Evolutionary conservation across 2,329 filamentous ascomycete species (phyloP), one percentile per base, ranked within the genome.

Genomic region (Tolypocladium tropicale): DNA sequence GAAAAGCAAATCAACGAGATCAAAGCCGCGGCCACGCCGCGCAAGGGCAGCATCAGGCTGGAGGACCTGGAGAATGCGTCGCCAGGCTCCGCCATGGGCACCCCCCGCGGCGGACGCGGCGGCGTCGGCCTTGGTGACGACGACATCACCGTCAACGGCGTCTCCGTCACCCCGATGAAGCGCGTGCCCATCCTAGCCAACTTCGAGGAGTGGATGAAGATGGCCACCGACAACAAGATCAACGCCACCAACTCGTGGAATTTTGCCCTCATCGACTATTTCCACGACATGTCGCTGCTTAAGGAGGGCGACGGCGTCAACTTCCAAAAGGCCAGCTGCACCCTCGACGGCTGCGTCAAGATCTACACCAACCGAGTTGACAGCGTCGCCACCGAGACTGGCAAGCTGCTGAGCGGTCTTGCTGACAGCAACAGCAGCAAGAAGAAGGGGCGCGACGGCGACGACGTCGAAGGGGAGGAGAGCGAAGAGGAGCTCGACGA

Each of bases 201-300:
- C 73, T 99, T 97, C 65, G 94, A 99, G 71, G 94, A 99, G 70
- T 97, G 93, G 94, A 97, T 99, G 91, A 99, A 97, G 79, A 95
- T 99, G 91, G 94, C 94, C 2, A 97, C 94, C 18, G 94, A 99
- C 76, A 99, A 99, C 76, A 94, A 94, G 74, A 99, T 99, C 78
- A 99, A 97, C 70, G 93, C 94, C 52, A 85, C 88, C 58, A 99
- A 99, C 72, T 96, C 92, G 33, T 99, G 94, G 94, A 97, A 97
- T 72, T 97, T 99, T 74, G 94, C 94, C n/a, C 82, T 99, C 21
- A 99, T 99, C 68, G 94, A 99, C 72, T 99, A 99, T 74, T 99
- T 99, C 67, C 93, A 99, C 72, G 94, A 99, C 67, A 97, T 99
- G 94, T 96, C 91, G 1, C 76, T 99, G 48, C 78, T 99, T 52